A percentile compares a stretch with the other conserved stretches of the same genome.
phyloP scores from a whole-genome alignment of 345 rosid species.

The Brassica nigra region DNA sequence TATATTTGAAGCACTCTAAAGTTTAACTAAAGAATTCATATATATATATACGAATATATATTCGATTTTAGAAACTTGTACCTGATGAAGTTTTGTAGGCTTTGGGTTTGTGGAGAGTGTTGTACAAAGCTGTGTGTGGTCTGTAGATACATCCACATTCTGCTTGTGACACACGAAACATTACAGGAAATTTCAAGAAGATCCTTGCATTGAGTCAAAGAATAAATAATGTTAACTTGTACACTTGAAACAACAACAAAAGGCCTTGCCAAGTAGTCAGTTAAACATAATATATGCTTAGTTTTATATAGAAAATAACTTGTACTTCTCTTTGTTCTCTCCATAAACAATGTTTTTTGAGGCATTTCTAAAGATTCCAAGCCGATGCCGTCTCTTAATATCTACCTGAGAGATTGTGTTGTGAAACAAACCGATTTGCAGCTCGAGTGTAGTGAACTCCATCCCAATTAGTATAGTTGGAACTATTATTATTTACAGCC shows the following conservation, averaged over 20 bases:
- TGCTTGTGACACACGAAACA: neutral
- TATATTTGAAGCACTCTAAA: neutral
- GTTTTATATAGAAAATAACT: neutral
- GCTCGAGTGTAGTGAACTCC: slow-evolving; percentile 94
- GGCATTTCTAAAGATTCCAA: neutral
- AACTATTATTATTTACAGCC: slow-evolving; percentile 62
- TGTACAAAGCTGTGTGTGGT: slow-evolving; percentile 25
- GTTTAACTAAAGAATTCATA: neutral
- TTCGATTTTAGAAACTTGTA: neutral
- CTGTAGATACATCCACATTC: neutral
- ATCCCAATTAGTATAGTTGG: slow-evolving; percentile 88
- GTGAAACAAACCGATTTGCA: slow-evolving; percentile 73
- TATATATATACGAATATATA: neutral
- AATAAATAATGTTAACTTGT: neutral
- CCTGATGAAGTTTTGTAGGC: slow-evolving; percentile 29
- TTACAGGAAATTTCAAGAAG: slow-evolving; percentile 14
- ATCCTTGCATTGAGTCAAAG: neutral
- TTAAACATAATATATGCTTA: neutral
- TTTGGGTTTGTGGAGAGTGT: slow-evolving; percentile 28
- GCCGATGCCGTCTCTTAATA: slow-evolving; percentile 66
- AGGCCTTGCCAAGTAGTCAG: neutral
- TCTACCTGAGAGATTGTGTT: slow-evolving; percentile 70
- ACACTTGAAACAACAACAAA: neutral
- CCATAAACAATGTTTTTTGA: neutral
- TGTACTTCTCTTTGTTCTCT: neutral